These are phyloP conservation scores for Kluyveromyces dobzhanskii DNA, from an alignment of 805 yeast genomes.

Conservation along the genomic window DNA sequence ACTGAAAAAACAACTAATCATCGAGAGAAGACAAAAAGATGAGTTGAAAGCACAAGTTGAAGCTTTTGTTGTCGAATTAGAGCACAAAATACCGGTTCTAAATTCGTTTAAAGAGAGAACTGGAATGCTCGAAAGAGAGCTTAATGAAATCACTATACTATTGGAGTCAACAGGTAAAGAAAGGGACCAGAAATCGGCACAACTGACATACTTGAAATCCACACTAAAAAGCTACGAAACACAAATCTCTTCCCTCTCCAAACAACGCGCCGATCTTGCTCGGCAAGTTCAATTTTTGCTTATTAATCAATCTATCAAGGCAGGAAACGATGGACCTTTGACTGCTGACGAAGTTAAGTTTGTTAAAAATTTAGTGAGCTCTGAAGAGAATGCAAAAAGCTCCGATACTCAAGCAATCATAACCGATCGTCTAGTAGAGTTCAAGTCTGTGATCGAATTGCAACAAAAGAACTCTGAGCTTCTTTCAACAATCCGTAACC, in stretches of 20 bases:
- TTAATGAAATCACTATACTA: constrained; percentile 45
- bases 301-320: constrained; percentile 53
- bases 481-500: constrained; percentile 54
- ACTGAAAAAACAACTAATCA: constrained; percentile 55
- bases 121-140: constrained; percentile 44
- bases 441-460: constrained; percentile 57
- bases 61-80: constrained; percentile 65
- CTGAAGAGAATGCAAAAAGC: constrained; percentile 29
- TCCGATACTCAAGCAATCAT: constrained; percentile 69
- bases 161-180: constrained; percentile 48
- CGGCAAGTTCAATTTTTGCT: constrained; percentile 73
- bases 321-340: constrained; percentile 51
- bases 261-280: constrained; percentile 64
- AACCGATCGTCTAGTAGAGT: constrained; percentile 63
- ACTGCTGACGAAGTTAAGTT: constrained; percentile 57
- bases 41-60: constrained; percentile 64
- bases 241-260: constrained; percentile 36
- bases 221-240: constrained; percentile 28
- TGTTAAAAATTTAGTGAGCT: constrained; percentile 41
- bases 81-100: constrained; percentile 68
- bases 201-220: constrained; percentile 14
- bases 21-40: constrained; percentile 65
- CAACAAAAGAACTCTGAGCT: constrained; percentile 70
- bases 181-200: constrained; percentile 30
- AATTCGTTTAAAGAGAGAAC: constrained; percentile 57